Conservation (phyloP, 1,284 basidiomycete species). For the Omphalotus olearius region DNA sequence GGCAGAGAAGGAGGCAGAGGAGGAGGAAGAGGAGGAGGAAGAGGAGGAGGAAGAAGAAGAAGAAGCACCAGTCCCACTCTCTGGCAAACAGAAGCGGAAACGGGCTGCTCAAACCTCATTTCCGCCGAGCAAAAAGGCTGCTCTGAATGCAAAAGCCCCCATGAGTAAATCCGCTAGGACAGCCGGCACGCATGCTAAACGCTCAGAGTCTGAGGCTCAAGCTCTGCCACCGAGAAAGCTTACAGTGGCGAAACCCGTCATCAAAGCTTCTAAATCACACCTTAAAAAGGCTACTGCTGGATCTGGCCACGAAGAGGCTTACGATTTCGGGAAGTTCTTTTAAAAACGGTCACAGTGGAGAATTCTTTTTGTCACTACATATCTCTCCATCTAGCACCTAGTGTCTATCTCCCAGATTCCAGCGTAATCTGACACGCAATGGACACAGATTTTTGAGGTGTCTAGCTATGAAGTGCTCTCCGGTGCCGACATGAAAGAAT, state of each 20-base stretch:
- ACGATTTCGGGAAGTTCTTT: slow-evolving; percentile 56
- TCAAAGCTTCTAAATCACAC: background rate
- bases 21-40: slow-evolving; percentile 14
- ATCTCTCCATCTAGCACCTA: too few relatives aligned
- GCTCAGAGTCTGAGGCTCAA: slow-evolving; percentile 12
- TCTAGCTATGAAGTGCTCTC: too few relatives aligned
- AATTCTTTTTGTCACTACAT: too few relatives aligned
- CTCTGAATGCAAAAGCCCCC: slow-evolving; percentile 24
- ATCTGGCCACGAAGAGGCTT: slow-evolving; percentile 33
- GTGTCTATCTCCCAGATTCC: too few relatives aligned
- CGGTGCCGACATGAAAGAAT: too few relatives aligned
- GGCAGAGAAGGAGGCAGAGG: slow-evolving; percentile 15
- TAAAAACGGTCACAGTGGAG: slow-evolving; percentile 21
- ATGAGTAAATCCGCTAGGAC: background rate
- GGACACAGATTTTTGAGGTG: too few relatives aligned
- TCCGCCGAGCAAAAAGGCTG: slow-evolving; percentile 48
- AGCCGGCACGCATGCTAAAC: background rate
- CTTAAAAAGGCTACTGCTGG: slow-evolving; percentile 14
- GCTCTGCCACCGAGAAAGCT: background rate
- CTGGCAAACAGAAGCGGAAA: slow-evolving; percentile 49
- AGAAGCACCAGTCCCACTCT: slow-evolving; percentile 25
- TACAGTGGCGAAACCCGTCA: background rate
- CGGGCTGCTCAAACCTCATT: slow-evolving; percentile 27
- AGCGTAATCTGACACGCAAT: too few relatives aligned
- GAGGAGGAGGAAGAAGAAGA: slow-evolving; percentile 20